Evolutionary conservation across 306 rosid species (phyloP).

Genomic region (Cercis canadensis): DNA sequence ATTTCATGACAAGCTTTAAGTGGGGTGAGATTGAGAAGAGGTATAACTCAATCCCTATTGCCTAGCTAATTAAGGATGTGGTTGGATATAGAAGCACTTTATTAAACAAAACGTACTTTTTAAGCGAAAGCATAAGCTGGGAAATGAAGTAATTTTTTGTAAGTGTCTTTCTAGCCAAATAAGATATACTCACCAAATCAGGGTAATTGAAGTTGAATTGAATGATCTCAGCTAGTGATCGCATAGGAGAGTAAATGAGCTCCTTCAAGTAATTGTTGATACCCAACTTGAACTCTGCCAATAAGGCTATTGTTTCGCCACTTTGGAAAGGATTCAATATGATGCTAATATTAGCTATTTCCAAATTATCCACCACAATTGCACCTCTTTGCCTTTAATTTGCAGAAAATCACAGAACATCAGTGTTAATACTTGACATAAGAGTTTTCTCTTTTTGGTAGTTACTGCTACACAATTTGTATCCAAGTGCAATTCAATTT

Average conservation of each 20-base stretch:
- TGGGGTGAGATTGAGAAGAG: no score
- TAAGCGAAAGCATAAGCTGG: background rate
- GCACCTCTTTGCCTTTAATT: conserved; percentile 68
- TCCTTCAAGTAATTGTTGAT: conserved; percentile 53
- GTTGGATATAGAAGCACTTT: no score
- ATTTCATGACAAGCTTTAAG: no score
- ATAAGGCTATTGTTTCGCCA: conserved; percentile 42
- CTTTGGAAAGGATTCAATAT: conserved; percentile 38
- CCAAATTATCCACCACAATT: conserved; percentile 63
- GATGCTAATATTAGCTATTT: conserved; percentile 47
- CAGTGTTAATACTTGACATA: background rate
- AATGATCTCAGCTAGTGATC: conserved; percentile 59
- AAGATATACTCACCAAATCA: conserved; percentile 41
- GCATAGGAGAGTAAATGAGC: conserved; percentile 57
- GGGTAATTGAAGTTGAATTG: conserved; percentile 59
- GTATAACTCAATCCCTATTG: no score
- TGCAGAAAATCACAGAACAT: background rate
- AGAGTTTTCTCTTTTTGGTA: no score
- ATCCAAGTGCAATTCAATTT: background rate
- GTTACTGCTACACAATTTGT: no score
- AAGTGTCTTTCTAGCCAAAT: background rate
- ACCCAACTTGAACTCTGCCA: conserved; percentile 58
- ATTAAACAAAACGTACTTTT: background rate
- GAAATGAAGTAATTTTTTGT: background rate
- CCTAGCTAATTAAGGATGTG: no score